These are phyloP conservation scores for Phyllosticta citriasiana DNA, from an alignment of 2,329 filamentous ascomycete genomes.

Conservation along the genomic window DNA sequence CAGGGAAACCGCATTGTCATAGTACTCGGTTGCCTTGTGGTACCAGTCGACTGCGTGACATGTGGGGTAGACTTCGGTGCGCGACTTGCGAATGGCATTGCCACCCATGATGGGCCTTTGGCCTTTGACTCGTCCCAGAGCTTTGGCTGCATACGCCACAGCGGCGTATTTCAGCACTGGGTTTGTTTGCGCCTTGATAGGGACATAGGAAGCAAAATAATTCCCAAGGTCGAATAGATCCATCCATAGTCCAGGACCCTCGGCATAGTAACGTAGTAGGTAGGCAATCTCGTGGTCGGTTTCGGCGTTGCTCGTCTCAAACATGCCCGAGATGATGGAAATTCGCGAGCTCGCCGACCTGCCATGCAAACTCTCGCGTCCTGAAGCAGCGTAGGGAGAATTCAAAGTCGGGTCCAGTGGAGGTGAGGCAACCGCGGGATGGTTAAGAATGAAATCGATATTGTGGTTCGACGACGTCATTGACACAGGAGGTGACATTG, in stretches of 20 bases:
- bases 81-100: conserved; percentile 37
- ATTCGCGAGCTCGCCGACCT: conserved; percentile 7
- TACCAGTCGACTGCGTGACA: conserved; percentile 44
- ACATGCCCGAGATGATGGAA: conserved; percentile 4
- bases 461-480: conserved; percentile 33
- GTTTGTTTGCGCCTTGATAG: conserved; percentile 44
- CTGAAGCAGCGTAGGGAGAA: conserved; percentile 21
- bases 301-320: conserved; percentile 14
- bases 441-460: conserved; percentile 47
- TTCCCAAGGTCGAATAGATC: conserved; percentile 45
- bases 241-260: conserved; percentile 52
- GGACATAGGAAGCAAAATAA: conserved; percentile 52
- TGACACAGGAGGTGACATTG: conserved; percentile 34
- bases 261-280: conserved; percentile 49
- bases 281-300: conserved; percentile 50
- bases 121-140: conserved; percentile 46
- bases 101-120: conserved; percentile 41
- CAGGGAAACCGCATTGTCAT: conserved; percentile 47
- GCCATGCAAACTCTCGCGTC: neutral
- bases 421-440: conserved; percentile 21
- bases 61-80: conserved; percentile 44
- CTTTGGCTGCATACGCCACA: conserved; percentile 53
- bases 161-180: conserved; percentile 45
- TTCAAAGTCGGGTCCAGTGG: conserved; percentile 26
- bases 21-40: conserved; percentile 51